Evolutionary conservation across 192 early-diverging fungal genomes (phyloP).

Genomic region (Phlyctochytrium bullatum): DNA sequence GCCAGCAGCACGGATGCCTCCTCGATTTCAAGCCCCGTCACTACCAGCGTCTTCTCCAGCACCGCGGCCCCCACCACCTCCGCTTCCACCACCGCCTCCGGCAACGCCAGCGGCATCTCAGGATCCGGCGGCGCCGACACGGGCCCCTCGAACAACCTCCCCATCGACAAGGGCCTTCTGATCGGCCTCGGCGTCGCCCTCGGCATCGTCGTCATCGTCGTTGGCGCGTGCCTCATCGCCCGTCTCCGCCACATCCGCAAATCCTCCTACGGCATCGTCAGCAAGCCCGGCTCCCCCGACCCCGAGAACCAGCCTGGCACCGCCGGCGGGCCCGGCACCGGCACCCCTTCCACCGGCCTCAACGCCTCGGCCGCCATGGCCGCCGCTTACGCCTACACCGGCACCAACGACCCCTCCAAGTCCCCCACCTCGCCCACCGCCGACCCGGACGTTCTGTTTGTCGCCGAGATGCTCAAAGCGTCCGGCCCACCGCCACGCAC

Average conservation of each 20-base stretch:
- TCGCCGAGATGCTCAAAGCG: not conserved
- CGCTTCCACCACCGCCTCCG: too few species aligned
- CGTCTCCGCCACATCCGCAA: not conserved
- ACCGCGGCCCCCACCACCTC: too few species aligned
- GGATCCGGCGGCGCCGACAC: too few species aligned
- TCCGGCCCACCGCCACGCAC: conserved; percentile 7
- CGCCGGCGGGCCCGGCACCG: not conserved
- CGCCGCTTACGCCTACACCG: not conserved
- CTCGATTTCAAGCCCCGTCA: too few species aligned
- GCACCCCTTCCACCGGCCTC: not conserved
- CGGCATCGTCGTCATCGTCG: not conserved
- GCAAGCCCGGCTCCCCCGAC: not conserved
- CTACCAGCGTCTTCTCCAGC: too few species aligned
- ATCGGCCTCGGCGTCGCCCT: not conserved
- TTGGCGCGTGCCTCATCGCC: not conserved
- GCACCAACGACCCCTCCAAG: not conserved
- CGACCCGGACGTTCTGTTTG: not conserved
- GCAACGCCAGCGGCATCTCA: too few species aligned
- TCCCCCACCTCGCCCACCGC: not conserved
- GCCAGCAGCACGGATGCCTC: too few species aligned
- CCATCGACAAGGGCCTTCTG: not conserved
- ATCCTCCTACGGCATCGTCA: not conserved
- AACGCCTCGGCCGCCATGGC: not conserved
- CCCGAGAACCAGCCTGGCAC: not conserved
- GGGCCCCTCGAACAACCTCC: too few species aligned